Conservation (phyloP, 495 filamentous ascomycete species). For the Aspergillus campestris region DNA sequence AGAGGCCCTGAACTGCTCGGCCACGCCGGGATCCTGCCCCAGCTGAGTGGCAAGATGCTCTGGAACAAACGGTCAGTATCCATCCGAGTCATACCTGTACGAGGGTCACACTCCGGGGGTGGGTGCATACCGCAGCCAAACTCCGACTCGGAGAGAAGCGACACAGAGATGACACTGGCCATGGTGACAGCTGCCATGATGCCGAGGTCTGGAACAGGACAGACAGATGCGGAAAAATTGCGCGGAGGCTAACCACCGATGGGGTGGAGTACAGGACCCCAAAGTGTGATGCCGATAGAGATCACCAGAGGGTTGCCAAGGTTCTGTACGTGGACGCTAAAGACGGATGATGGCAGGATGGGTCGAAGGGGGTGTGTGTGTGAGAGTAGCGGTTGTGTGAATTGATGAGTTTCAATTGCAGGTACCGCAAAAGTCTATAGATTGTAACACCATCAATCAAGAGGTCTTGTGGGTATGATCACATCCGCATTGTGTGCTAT, state of each 20-base stretch:
- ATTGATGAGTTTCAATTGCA: constrained; percentile 7
- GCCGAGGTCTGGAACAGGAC: not conserved
- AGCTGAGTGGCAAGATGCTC: constrained; percentile 35
- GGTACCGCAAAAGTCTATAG: constrained; percentile 12
- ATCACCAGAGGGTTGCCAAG: too few relatives aligned
- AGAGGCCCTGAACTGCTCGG: constrained; percentile 29
- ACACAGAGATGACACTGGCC: constrained; percentile 29
- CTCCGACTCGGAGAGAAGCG: constrained; percentile 34
- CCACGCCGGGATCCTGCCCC: constrained; percentile 18
- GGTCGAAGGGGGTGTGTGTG: not conserved
- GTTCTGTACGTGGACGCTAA: too few relatives aligned
- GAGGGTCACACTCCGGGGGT: not conserved
- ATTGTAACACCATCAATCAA: constrained; percentile 9
- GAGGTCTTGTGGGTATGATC: constrained; percentile 1
- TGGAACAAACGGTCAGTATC: constrained; percentile 14
- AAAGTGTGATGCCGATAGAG: too few relatives aligned
- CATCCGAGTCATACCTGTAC: not conserved
- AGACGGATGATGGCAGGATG: too few relatives aligned
- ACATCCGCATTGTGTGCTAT: constrained; percentile 6
- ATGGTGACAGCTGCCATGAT: constrained; percentile 9
- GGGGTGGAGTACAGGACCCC: too few relatives aligned
- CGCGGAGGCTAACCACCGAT: too few relatives aligned
- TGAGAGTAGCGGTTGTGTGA: too few relatives aligned
- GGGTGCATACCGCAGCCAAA: constrained; percentile 38
- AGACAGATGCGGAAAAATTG: not conserved